Evolutionary conservation across 2,329 filamentous ascomycete species (phyloP).

Genomic region (Beauveria rudraprayagi): DNA sequence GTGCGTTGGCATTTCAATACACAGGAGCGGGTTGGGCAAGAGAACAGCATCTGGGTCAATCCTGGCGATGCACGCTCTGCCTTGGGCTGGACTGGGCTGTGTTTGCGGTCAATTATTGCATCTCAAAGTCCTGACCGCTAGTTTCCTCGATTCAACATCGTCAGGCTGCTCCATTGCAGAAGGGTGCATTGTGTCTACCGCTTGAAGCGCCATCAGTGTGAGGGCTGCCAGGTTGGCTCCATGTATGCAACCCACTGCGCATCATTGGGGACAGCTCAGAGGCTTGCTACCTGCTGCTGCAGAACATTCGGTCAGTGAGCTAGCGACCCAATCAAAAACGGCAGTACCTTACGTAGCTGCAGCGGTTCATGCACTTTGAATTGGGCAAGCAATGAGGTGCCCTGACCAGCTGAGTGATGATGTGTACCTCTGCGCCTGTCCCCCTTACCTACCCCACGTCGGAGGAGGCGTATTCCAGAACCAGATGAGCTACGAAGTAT

Average conservation of each 20-base stretch:
- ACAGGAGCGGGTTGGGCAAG: not conserved
- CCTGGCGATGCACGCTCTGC: not conserved
- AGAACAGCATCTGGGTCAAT: not conserved
- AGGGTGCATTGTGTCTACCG: constrained; percentile 2
- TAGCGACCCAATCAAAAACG: constrained; percentile 2
- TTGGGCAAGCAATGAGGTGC: not conserved
- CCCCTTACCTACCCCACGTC: not conserved
- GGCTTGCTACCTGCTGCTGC: constrained; percentile 1
- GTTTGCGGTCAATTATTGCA: constrained; percentile 1
- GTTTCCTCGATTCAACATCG: not conserved
- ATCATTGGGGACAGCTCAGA: not conserved
- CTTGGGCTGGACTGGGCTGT: constrained; percentile 5
- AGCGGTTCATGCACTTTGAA: constrained; percentile 9
- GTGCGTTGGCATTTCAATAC: constrained; percentile 1
- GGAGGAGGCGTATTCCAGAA: not conserved
- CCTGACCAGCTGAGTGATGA: not conserved
- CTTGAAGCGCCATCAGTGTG: constrained; percentile 8
- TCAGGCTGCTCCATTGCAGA: not conserved
- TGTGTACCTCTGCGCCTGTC: not conserved
- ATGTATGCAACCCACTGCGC: constrained; percentile 3
- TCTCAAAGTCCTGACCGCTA: constrained; percentile 6
- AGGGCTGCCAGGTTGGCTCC: not conserved
- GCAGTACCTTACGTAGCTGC: not conserved
- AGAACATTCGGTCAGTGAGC: constrained; percentile 9
- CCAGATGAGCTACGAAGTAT: too few species aligned